Evolutionary conservation across 768 basidiomycete genomes (phyloP).

Genomic region (Podaxis sp.): DNA sequence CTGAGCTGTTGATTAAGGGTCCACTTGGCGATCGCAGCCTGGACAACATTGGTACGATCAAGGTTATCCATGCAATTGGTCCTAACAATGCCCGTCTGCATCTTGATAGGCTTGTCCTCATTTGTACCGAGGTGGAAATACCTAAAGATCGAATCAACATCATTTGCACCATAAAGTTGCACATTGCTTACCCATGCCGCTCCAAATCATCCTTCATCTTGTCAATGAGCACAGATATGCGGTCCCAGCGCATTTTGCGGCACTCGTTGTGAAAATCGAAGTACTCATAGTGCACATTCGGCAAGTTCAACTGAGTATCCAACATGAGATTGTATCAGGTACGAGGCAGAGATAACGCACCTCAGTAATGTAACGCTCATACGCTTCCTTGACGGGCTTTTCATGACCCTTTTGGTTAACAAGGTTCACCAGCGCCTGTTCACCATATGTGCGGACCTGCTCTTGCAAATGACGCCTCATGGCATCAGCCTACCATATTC

Average conservation of each 20-base stretch:
- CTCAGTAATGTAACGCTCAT: constrained; percentile 71
- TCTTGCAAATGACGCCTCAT: constrained; percentile 71
- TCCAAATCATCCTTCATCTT: constrained; percentile 65
- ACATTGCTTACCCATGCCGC: constrained; percentile 54
- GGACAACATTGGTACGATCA: constrained; percentile 96
- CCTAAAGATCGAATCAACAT: constrained; percentile 29
- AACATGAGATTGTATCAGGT: neutral
- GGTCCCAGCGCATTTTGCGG: constrained; percentile 91
- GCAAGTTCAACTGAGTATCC: constrained; percentile 48
- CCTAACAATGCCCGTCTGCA: constrained; percentile 76
- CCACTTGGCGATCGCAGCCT: constrained; percentile 87
- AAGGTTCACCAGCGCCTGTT: constrained; percentile 79
- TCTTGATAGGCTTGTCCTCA: constrained; percentile 39
- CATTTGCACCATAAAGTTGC: neutral
- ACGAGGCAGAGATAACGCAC: constrained; percentile 28
- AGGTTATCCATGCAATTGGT: constrained; percentile 98
- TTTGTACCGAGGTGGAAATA: constrained; percentile 71
- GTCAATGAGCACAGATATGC: constrained; percentile 80
- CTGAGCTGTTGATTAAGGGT: constrained; percentile 75
- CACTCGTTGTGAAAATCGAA: constrained; percentile 98
- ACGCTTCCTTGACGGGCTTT: constrained; percentile 91
- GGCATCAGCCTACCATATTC: constrained; percentile 51
- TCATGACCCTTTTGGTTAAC: constrained; percentile 94
- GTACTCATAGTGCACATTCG: constrained; percentile 81
- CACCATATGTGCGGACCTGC: constrained; percentile 71